A percentile compares a stretch with the other conserved stretches of the same genome.
phyloP scores from a whole-genome alignment of 345 rosid species.

The Populus pruinosa region DNA sequence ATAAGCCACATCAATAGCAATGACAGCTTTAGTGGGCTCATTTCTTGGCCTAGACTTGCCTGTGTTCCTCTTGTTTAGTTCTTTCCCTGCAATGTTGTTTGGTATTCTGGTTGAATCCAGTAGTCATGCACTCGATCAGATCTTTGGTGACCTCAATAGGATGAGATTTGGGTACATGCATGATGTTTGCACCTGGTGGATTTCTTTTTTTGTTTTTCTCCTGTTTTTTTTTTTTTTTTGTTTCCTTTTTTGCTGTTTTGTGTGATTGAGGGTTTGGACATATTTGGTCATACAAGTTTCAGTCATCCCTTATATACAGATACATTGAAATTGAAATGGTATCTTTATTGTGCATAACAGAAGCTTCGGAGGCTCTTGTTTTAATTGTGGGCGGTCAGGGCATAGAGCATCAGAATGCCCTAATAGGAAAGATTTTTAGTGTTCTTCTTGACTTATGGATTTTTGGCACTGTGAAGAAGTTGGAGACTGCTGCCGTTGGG shows the following conservation, averaged over 20 bases:
- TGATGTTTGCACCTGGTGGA: not conserved
- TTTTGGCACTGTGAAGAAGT: not conserved
- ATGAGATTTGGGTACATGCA: not conserved
- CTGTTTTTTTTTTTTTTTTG: too few relatives aligned
- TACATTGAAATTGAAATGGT: not conserved
- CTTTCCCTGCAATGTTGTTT: not conserved
- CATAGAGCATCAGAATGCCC: constrained; percentile 93
- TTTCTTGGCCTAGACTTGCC: not conserved
- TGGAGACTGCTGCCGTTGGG: not conserved
- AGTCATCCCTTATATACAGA: too few relatives aligned
- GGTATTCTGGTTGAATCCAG: not conserved
- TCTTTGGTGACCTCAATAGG: not conserved
- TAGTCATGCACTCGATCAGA: not conserved
- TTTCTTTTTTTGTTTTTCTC: too few relatives aligned
- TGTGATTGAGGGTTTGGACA: not conserved
- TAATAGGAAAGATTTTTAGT: constrained; percentile 43
- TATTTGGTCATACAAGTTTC: not conserved
- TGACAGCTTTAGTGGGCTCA: not conserved
- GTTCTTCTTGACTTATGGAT: not conserved
- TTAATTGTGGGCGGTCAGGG: constrained; percentile 70
- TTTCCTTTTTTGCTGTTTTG: not conserved
- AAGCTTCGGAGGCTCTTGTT: constrained; percentile 80
- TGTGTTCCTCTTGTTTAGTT: not conserved
- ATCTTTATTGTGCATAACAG: constrained; percentile 26
- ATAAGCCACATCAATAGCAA: not conserved